Percentiles rank a stretch among this genome's conserved stretches.
Evolutionary conservation across 208 protist genomes (phyloP).

Genomic region (Wallacemonas sp.): DNA sequence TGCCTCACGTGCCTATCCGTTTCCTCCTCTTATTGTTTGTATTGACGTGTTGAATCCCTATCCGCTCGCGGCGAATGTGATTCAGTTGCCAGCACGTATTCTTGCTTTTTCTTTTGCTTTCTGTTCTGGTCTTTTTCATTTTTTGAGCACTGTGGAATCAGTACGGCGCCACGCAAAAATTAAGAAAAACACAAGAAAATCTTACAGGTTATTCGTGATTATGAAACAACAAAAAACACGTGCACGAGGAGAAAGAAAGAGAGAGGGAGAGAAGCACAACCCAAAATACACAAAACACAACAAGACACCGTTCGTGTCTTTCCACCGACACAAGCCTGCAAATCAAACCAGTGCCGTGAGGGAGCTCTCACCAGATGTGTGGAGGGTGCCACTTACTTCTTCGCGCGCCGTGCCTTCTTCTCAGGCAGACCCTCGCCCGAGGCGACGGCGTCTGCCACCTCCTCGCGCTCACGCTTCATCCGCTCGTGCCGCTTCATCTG

Average conservation of each 20-base stretch:
- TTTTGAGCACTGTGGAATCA: too few species aligned
- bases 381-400: constrained; percentile 18
- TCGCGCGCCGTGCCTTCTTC: constrained; percentile 30
- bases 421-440: constrained; percentile 31
- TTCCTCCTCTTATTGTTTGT: too few species aligned
- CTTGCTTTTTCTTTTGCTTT: too few species aligned
- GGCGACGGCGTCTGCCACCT: constrained; percentile 67
- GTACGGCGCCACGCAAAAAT: constrained; percentile 5
- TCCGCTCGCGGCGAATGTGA: too few species aligned
- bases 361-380: constrained; percentile 3
- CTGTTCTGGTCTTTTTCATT: too few species aligned
- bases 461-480: constrained; percentile 53
- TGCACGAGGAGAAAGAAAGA: constrained; percentile 7
- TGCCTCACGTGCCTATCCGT: too few species aligned
- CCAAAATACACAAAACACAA: not conserved
- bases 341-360: not conserved
- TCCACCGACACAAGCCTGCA: not conserved
- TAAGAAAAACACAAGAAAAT: constrained; percentile 23
- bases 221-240: not conserved
- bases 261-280: constrained; percentile 3
- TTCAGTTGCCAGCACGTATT: too few species aligned
- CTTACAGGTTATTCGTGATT: not conserved
- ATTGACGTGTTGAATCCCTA: too few species aligned
- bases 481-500: constrained; percentile 50
- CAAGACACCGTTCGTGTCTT: constrained; percentile 1